Evolutionary conservation across 2,329 filamentous ascomycete species (phyloP).

Genomic region (Botrytis fragariae): DNA sequence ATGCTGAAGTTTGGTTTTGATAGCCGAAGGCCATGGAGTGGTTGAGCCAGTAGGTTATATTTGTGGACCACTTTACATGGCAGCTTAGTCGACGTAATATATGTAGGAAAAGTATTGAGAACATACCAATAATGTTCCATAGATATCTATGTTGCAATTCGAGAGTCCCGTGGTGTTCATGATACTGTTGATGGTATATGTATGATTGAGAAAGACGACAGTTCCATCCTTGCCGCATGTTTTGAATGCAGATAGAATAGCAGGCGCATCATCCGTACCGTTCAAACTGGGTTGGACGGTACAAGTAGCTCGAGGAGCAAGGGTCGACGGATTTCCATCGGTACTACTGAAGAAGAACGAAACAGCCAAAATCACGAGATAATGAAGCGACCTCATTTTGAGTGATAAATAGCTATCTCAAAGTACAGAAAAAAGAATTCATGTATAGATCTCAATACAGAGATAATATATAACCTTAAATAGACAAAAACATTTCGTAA

Average conservation of each 20-base stretch:
- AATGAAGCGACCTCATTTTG: neutral
- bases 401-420: neutral
- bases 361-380: neutral
- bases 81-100: slow-evolving; percentile 36
- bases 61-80: slow-evolving; percentile 9
- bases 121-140: slow-evolving; percentile 47
- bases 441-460: neutral
- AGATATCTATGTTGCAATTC: slow-evolving; percentile 48
- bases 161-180: slow-evolving; percentile 46
- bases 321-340: neutral
- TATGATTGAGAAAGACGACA: slow-evolving; percentile 44
- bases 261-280: slow-evolving; percentile 35
- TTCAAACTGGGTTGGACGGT: slow-evolving; percentile 5
- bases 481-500: neutral
- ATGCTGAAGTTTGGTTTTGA: slow-evolving; percentile 56
- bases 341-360: neutral
- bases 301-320: neutral
- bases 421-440: neutral
- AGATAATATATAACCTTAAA: neutral
- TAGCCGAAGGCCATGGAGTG: slow-evolving; percentile 43
- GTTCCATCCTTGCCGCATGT: slow-evolving; percentile 43
- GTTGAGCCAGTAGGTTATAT: slow-evolving; percentile 19
- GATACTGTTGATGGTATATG: slow-evolving; percentile 45
- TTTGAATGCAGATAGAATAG: slow-evolving; percentile 44
- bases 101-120: slow-evolving; percentile 36